Conservation (phyloP, 2,329 filamentous ascomycete genomes). For the Erysiphe pulchra region DNA sequence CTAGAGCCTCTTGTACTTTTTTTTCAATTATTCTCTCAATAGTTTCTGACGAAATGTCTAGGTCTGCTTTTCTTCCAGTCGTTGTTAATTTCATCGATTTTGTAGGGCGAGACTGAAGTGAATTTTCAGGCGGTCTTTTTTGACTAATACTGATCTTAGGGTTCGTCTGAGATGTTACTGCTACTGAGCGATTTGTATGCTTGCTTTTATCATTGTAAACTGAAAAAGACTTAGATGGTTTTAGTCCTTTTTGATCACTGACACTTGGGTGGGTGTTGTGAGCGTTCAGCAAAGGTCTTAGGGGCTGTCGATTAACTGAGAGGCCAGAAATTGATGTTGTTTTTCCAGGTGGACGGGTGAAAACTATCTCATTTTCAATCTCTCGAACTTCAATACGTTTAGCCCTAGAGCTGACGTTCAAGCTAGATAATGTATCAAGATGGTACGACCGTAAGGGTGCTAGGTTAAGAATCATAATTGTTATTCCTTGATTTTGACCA, state of each 20-base stretch:
- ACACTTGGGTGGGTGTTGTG: conserved; percentile 45
- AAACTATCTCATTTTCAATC: conserved; percentile 84
- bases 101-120: conserved; percentile 17
- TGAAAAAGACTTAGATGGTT: conserved; percentile 60
- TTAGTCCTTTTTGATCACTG: conserved; percentile 30
- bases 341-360: conserved; percentile 44
- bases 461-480: conserved; percentile 88
- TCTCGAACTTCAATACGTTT: conserved; percentile 93
- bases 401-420: conserved; percentile 85
- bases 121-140: conserved; percentile 13
- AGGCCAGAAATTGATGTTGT: conserved; percentile 17
- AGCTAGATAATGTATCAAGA: conserved; percentile 71
- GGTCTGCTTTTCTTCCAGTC: conserved; percentile 8
- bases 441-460: conserved; percentile 83
- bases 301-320: conserved; percentile 38
- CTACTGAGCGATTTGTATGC: conserved; percentile 13
- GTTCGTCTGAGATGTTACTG: conserved; percentile 5
- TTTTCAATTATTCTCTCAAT: conserved; percentile 85
- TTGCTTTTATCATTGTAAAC: conserved; percentile 60
- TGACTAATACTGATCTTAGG: conserved; percentile 12
- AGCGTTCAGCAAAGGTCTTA: conserved; percentile 50
- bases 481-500: conserved; percentile 85
- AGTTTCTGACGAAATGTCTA: conserved; percentile 36
- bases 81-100: conserved; percentile 20
- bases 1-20: conserved; percentile 73